phyloP scores from a whole-genome alignment of 345 rosid species.

The Populus pruinosa region DNA sequence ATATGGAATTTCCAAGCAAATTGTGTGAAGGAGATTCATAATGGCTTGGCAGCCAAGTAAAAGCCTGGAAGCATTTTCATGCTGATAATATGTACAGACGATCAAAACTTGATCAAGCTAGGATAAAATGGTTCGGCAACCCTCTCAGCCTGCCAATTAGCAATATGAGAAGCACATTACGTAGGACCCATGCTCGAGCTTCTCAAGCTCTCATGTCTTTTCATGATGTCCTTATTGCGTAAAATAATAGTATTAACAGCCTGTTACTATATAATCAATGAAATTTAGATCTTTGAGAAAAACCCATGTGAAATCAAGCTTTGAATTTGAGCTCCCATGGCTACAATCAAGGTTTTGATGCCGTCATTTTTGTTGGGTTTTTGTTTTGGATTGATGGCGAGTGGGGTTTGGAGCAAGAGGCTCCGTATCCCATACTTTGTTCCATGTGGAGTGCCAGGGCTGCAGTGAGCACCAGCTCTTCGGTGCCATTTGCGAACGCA shows the following conservation, averaged over 20 bases:
- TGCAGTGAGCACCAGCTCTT: no score
- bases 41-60: neutral
- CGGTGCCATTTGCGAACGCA: no score
- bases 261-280: slow-evolving; percentile 14
- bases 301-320: slow-evolving; percentile 34
- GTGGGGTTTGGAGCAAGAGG: slow-evolving; percentile 36
- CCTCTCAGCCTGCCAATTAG: neutral
- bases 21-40: slow-evolving; percentile 19
- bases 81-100: neutral
- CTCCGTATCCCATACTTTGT: slow-evolving; percentile 83
- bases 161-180: neutral
- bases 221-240: neutral
- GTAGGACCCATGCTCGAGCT: neutral
- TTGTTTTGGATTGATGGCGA: slow-evolving; percentile 26
- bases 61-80: slow-evolving; percentile 1
- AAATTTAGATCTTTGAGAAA: slow-evolving; percentile 31
- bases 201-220: neutral
- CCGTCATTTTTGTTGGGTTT: slow-evolving; percentile 3
- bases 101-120: neutral
- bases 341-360: slow-evolving; percentile 24
- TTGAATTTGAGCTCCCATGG: slow-evolving; percentile 38
- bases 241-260: no score
- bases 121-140: neutral
- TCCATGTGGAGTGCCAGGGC: slow-evolving; percentile 92
- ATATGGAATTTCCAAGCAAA: neutral